Percentiles rank a stretch among this genome's conserved stretches.
Conservation (phyloP, 169 alveolate genomes). For the Babesia divergens region DNA sequence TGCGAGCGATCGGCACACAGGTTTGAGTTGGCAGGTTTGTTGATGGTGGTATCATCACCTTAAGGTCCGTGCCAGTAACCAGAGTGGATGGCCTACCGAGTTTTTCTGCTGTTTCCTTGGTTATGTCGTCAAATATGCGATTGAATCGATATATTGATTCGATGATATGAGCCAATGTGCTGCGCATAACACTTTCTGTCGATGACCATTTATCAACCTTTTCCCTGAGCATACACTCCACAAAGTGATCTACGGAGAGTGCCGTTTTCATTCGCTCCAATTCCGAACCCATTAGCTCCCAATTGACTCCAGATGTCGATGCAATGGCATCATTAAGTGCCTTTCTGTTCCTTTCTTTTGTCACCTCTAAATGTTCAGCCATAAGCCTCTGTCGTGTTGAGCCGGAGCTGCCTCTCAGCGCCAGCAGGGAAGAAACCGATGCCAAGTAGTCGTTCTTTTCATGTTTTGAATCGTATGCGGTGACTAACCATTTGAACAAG, state of each 20-base stretch:
- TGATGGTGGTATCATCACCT: background rate
- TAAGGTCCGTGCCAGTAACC: background rate
- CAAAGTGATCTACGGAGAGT: conserved; percentile 11
- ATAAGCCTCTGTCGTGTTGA: background rate
- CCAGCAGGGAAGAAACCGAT: conserved; percentile 9
- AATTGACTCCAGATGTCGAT: background rate
- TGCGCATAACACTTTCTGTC: background rate
- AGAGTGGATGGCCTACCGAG: background rate
- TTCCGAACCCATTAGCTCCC: background rate
- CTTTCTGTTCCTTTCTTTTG: background rate
- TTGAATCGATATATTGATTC: background rate
- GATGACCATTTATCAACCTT: background rate
- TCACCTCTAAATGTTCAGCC: background rate
- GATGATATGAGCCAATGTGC: background rate
- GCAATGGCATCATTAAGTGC: background rate
- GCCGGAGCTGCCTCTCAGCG: conserved; percentile 3
- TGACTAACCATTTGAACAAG: background rate
- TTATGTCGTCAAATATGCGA: background rate
- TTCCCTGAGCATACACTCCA: background rate
- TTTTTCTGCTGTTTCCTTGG: background rate
- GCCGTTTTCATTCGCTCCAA: background rate
- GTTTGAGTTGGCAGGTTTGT: too few species aligned
- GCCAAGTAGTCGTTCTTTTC: conserved; percentile 1
- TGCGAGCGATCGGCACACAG: too few species aligned
- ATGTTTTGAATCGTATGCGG: background rate